Evolutionary conservation across 129 eudicot species (phyloP).

Genomic region (Arctium lappa): DNA sequence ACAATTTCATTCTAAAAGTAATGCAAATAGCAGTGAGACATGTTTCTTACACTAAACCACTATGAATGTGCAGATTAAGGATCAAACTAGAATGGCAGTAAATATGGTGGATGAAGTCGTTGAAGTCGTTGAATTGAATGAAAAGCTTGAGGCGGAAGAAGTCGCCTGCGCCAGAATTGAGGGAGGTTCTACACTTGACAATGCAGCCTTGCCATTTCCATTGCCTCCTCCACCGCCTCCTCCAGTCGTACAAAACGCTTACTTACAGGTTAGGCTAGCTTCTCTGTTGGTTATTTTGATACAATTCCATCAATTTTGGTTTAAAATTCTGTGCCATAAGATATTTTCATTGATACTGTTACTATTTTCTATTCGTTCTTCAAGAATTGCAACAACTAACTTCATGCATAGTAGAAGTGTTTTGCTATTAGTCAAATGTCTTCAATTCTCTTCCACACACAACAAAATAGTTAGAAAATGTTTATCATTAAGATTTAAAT

Average conservation of each 20-base stretch:
- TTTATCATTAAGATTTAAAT: not conserved
- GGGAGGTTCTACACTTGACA: slow-evolving; percentile 31
- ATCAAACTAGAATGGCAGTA: slow-evolving; percentile 59
- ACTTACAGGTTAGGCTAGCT: slow-evolving; percentile 49
- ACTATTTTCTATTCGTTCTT: not conserved
- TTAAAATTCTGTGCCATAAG: not conserved
- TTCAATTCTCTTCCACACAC: not conserved
- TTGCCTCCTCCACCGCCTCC: slow-evolving; percentile 70
- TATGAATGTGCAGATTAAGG: slow-evolving; percentile 43
- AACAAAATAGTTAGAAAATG: not conserved
- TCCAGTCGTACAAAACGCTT: slow-evolving; percentile 35
- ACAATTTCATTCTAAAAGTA: not conserved
- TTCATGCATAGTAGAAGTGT: not conserved
- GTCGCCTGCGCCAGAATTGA: slow-evolving; percentile 24
- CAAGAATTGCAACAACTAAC: not conserved
- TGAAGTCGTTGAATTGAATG: slow-evolving; percentile 55
- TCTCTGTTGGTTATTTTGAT: not conserved
- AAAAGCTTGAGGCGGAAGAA: slow-evolving; percentile 31
- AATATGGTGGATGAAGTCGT: slow-evolving; percentile 55
- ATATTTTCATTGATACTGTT: not conserved
- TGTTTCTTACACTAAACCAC: slow-evolving; percentile 7
- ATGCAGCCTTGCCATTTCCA: slow-evolving; percentile 31
- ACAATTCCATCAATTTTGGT: not conserved
- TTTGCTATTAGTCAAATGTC: not conserved
- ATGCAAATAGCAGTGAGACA: slow-evolving; percentile 1